Evolutionary conservation across 164 flowering plant genomes (phyloP), one percentile per base, ranked within the genome.

Genomic region (Buxus sempervirens): DNA sequence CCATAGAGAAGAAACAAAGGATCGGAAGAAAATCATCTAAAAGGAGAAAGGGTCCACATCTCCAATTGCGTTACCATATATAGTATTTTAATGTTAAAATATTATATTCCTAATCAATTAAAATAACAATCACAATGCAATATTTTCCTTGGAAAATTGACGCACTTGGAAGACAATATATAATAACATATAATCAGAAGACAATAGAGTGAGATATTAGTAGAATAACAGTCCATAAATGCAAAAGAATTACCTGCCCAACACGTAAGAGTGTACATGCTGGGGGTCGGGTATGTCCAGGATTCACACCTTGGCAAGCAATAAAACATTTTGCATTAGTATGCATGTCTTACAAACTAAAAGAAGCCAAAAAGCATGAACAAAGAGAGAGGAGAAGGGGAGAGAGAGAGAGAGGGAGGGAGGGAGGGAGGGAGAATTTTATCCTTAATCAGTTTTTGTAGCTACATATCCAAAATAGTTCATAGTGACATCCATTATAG

Each of bases 191-290:
- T 10, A 1, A 45, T 4, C 51, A 10, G 12, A 45, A 15, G 51
- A 10, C 51, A 45, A 5, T 45, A 6, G 5, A 45, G 18, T 45
- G 12, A 45, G 51, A 10, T 1, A 10, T 45, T 1, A 45, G 18
- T 45, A 15, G 51, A 10, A 45, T 45, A 10, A 45, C 51, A 15
- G 18, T 10, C 13, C 12, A 18, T 27, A 38, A 12, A 13, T 13
- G 49, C 32, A 54, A 60, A 67, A 60, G 26, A 20, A 75, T 78
- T 25, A 89, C 96, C 91, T 91, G 96, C 59, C 97, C 97, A 63
- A 85, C 90, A 68, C 89, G 84, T 65, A 91, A 66, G 75, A 91
- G 90, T 0, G 88, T 70, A 77, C 89, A 89, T 60, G 86, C 78
- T 28, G 76, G 84, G 41, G 89, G 89, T 2, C 76, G 62, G 57